Percentiles rank a stretch among this genome's conserved stretches.
phyloP scores from a whole-genome alignment of 306 rosid species.

The Hippophae gyantsensis region DNA sequence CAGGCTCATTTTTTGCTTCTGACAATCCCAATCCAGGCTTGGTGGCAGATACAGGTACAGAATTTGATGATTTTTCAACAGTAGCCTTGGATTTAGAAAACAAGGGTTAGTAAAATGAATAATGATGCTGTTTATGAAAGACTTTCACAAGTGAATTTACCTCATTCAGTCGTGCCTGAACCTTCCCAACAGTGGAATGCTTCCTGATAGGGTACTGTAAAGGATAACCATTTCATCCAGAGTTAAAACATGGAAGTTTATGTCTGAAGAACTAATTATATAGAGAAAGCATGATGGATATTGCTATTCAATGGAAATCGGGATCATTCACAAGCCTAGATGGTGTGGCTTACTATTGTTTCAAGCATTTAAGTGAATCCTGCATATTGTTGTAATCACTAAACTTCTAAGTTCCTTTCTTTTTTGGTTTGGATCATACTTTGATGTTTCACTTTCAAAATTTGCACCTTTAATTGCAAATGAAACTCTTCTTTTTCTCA shows the following conservation, averaged over 20 bases:
- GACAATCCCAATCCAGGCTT: conserved; percentile 29
- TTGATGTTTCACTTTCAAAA: no score
- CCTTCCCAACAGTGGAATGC: conserved; percentile 31
- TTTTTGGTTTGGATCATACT: no score
- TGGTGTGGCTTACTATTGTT: no score
- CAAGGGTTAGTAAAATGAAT: conserved; percentile 5
- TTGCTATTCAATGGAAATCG: no score
- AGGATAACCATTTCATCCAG: conserved; percentile 16
- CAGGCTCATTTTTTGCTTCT: conserved; percentile 29
- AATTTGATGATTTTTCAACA: conserved; percentile 48
- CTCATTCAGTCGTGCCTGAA: conserved; percentile 42
- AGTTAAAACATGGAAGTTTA: neutral
- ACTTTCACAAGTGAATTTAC: conserved; percentile 16
- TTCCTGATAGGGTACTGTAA: conserved; percentile 43
- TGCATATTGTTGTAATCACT: no score
- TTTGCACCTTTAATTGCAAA: no score
- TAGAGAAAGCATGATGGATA: no score
- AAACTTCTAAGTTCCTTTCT: no score
- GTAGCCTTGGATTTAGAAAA: conserved; percentile 30
- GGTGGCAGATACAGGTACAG: conserved; percentile 35
- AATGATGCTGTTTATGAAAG: neutral
- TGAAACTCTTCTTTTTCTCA: no score
- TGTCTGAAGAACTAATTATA: neutral
- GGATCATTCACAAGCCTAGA: no score
- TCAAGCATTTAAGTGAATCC: no score